Evolutionary conservation across 768 basidiomycete species (phyloP), one percentile per base, ranked within the genome.

Genomic region (Pulveroboletus ravenelii): DNA sequence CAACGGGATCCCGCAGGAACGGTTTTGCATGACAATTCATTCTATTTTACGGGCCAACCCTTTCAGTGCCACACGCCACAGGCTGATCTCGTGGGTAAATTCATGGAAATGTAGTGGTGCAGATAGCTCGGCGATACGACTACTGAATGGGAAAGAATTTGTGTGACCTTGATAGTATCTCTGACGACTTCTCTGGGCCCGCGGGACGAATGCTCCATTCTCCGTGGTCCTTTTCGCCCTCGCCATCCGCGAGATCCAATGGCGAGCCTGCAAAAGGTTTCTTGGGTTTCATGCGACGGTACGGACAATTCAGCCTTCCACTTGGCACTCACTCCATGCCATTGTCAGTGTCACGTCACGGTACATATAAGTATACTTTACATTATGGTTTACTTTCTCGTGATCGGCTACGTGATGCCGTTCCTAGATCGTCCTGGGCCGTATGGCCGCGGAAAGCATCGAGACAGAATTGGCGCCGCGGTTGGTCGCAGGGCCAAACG

Each of bases 391-490:
- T 40, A 27, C 35, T 43, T 47, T 9, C 45, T 47, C 47, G 49
- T 43, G 56, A 59, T 55, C 59, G 65, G 65, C 35, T 51, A 38
- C 32, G 40, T 55, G 54, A 35, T 50, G 30, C 55, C 53, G 56
- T 63, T 29, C 62, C 65, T 69, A 59, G 65, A 67, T 65, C 50
- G 55, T 55, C 65, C 58, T 67, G 57, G 10, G 34, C 45, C 45
- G 34, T 34, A 45, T 34, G 41, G 51, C 65, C 67, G 67, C 65
- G 67, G 66, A 63, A 64, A 49, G 52, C 14, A 27, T 42, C 34
- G 46, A 29, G 38, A 55, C 38, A 39, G 45, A 46, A 51, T 35
- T 45, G 52, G 51, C 18, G 18, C 36, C 39, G 55, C 25, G 43
- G 50, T 30, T 30, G 37, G 5, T 7, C 47, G 44, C 48, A 40